Evolutionary conservation across 176 grass and related monocot genomes (phyloP), one percentile per base, ranked within the genome.

Genomic region (Carex cristatella): DNA sequence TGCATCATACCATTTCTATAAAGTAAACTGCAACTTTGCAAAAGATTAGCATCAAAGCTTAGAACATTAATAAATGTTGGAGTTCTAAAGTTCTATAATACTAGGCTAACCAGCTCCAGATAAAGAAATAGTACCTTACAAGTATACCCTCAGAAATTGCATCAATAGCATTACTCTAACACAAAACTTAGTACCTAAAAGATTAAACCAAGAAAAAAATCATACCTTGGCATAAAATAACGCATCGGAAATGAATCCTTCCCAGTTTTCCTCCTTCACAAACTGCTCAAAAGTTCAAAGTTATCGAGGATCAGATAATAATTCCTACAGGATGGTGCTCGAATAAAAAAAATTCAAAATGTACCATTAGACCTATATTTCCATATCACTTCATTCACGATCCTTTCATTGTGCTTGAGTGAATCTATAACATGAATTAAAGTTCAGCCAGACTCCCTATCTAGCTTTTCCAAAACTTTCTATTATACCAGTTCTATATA

Each of bases 231-330:
- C 93, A 84, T 95, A 99, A 32, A 99, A 80, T 33, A 99, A 79
- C 7, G 81, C 86, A 84, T 94, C 88, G 86, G 85, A 88, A 23
- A 99, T 82, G 33, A 88, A 94, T 61, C 86, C 88, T 71, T 99
- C 96, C 96, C 91, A 95, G 71, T 86, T 94, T 87, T 99, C 96
- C 71, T 95, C 93, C 82, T 81, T 94, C 53, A 95, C 96, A 58
- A 94, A 84, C 96, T 99, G 89, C 11, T 63, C 16, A 86, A 73
- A 18, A 18, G 79, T 85, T 40, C 69, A 40, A 69, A 48, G 65
- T 44, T 81, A 68, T 28, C 74, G 57, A 28, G 51, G 51, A 77
- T 15, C 73, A 56, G 49, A 77, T 7, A 56, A 10, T 71, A 46
- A 32, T 77, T 56, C 13, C 27, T 56, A 77, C 12, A 54, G 12